Percentiles rank a stretch among this genome's conserved stretches.
These are phyloP conservation scores for Kickxella alabastrina DNA, from an alignment of 192 early-diverging fungal species.

Conservation along the genomic window DNA sequence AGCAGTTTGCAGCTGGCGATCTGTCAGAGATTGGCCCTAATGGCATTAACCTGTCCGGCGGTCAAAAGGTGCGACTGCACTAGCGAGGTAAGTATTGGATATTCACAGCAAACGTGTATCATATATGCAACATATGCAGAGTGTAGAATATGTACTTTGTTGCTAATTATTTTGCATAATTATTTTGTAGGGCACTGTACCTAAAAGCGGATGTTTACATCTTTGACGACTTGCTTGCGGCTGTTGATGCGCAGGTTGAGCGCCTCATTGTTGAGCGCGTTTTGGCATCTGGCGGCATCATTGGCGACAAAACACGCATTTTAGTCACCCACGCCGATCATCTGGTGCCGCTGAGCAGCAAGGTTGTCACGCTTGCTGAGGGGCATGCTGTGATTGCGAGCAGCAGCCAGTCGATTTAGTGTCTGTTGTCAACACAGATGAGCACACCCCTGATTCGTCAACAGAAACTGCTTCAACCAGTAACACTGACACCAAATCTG, in stretches of 20 bases:
- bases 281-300: conserved; percentile 28
- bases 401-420: conserved; percentile 11
- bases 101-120: too few relatives aligned
- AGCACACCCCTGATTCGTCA: too few relatives aligned
- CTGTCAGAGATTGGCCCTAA: conserved; percentile 54
- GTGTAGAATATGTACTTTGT: too few relatives aligned
- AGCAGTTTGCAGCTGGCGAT: conserved; percentile 28
- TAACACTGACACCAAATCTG: too few relatives aligned
- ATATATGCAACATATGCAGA: too few relatives aligned
- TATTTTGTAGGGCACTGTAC: conserved; percentile 55
- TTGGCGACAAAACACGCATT: conserved; percentile 43
- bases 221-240: conserved; percentile 67
- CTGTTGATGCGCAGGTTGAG: conserved; percentile 62
- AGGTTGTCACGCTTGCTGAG: conserved; percentile 12
- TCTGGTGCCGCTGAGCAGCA: conserved; percentile 19
- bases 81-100: conserved; percentile 55
- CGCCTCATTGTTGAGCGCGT: conserved; percentile 54
- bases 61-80: conserved; percentile 61
- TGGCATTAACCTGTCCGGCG: conserved; percentile 59
- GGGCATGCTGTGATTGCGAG: conserved; percentile 2
- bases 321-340: conserved; percentile 56
- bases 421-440: too few relatives aligned
- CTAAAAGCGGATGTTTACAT: conserved; percentile 59
- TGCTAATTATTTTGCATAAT: not conserved
- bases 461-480: too few relatives aligned